Evolutionary conservation across 495 filamentous ascomycete genomes (phyloP).

Genomic region (Patellaria atrata): DNA sequence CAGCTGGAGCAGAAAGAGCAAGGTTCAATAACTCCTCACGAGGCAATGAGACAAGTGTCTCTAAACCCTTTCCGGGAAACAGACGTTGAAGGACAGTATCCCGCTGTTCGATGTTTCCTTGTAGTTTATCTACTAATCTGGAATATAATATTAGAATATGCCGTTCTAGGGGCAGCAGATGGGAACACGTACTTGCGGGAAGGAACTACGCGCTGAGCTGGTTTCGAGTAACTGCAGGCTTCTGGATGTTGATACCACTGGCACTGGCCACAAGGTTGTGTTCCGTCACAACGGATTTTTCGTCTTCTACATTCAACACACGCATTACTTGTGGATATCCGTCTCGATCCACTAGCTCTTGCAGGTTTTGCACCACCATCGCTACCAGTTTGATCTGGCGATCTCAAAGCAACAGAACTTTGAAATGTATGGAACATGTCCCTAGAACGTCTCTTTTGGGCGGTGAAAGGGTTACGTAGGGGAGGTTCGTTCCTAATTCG

Average conservation of each 20-base stretch:
- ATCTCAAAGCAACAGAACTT: conserved; percentile 17
- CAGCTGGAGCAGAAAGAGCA: conserved; percentile 17
- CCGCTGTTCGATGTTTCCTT: conserved; percentile 20
- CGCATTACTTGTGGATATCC: conserved; percentile 23
- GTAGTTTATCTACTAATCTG: conserved; percentile 25
- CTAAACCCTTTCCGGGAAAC: conserved; percentile 33
- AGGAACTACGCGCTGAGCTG: conserved; percentile 24
- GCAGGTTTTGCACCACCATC: conserved; percentile 12
- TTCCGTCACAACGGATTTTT: conserved; percentile 23
- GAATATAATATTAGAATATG: conserved; percentile 6
- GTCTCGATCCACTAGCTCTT: conserved; percentile 18
- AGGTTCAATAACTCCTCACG: conserved; percentile 38
- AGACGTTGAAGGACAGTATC: conserved; percentile 30
- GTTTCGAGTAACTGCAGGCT: conserved; percentile 25
- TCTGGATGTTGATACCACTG: conserved; percentile 28
- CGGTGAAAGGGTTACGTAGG: too few relatives aligned
- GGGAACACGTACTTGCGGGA: conserved; percentile 21
- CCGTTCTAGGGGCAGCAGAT: not conserved
- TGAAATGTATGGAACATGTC: conserved; percentile 24
- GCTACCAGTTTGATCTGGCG: conserved; percentile 11
- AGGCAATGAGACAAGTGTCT: conserved; percentile 31
- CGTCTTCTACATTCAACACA: conserved; percentile 21
- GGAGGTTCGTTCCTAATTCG: too few relatives aligned
- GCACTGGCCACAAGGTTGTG: conserved; percentile 22
- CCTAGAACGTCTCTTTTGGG: not conserved